Conservation (phyloP, 331 rosid genomes). For the Saraca asoca region DNA sequence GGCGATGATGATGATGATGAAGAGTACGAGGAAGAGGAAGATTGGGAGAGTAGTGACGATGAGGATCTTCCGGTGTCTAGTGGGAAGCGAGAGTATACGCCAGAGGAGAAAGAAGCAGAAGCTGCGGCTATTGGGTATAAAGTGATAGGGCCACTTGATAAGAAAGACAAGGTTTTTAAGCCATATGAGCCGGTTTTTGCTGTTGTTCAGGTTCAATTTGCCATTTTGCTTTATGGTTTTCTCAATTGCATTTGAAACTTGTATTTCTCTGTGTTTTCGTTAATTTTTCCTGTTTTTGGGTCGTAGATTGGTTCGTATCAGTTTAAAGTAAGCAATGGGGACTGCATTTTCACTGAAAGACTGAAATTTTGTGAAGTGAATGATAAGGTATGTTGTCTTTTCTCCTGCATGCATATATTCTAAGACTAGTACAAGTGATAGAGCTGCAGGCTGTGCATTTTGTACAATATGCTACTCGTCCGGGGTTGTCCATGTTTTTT, state of each 20-base stretch:
- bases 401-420: background rate
- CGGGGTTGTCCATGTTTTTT: conserved; percentile 1
- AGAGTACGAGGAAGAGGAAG: conserved; percentile 45
- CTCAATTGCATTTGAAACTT: background rate
- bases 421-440: background rate
- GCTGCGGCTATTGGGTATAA: conserved; percentile 71
- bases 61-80: conserved; percentile 32
- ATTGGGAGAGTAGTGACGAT: conserved; percentile 42
- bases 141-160: conserved; percentile 64
- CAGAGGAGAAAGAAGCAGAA: conserved; percentile 76
- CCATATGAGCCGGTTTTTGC: conserved; percentile 75
- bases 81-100: conserved; percentile 51
- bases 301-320: conserved; percentile 85
- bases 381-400: conserved; percentile 64
- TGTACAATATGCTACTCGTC: conserved; percentile 2
- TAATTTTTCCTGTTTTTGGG: conserved; percentile 2
- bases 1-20: conserved; percentile 27
- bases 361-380: conserved; percentile 88
- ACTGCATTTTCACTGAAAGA: conserved; percentile 80
- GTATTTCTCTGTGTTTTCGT: background rate
- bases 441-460: background rate
- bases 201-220: conserved; percentile 66
- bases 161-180: conserved; percentile 59
- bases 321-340: conserved; percentile 87
- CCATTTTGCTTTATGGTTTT: background rate